phyloP scores from a whole-genome alignment of 257 asterid species.

The Mitragyna speciosa region DNA sequence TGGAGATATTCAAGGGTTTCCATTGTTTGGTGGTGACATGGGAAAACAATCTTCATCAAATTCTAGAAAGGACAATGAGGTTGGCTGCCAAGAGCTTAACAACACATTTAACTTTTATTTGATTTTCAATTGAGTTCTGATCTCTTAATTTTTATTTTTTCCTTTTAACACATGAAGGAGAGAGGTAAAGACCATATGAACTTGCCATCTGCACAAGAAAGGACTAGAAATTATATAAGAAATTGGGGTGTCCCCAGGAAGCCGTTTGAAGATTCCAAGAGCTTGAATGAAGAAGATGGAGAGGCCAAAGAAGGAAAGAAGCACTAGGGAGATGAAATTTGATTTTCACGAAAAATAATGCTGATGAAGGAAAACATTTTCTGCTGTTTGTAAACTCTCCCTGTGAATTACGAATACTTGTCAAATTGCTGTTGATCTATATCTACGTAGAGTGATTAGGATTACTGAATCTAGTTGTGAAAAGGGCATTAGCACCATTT shows the following conservation, averaged over 20 bases:
- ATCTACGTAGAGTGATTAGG: neutral
- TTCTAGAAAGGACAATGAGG: slow-evolving; percentile 21
- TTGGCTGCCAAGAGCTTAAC: slow-evolving; percentile 38
- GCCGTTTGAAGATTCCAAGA: slow-evolving; percentile 27
- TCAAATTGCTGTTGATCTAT: neutral
- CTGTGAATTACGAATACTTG: slow-evolving; percentile 3
- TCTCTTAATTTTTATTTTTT: slow-evolving; percentile 9
- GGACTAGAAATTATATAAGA: slow-evolving; percentile 25
- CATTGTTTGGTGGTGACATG: slow-evolving; percentile 34
- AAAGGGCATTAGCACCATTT: neutral
- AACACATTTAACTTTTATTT: neutral
- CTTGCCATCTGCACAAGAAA: slow-evolving; percentile 36
- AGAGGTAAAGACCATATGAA: slow-evolving; percentile 22
- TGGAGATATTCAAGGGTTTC: slow-evolving; percentile 73
- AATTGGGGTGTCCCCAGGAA: slow-evolving; percentile 27
- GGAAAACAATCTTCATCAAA: slow-evolving; percentile 45
- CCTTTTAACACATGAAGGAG: slow-evolving; percentile 27
- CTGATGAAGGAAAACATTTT: neutral
- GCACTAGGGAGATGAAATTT: slow-evolving; percentile 17
- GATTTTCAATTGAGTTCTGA: slow-evolving; percentile 21
- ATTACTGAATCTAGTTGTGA: neutral
- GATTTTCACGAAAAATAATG: neutral
- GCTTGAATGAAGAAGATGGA: slow-evolving; percentile 26
- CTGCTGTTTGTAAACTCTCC: slow-evolving; percentile 4
- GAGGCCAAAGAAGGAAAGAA: slow-evolving; percentile 22